A percentile compares a stretch with the other conserved stretches of the same genome.
phyloP scores from a whole-genome alignment of 106 monocot species.

The Alisma plantagoaquatica region DNA sequence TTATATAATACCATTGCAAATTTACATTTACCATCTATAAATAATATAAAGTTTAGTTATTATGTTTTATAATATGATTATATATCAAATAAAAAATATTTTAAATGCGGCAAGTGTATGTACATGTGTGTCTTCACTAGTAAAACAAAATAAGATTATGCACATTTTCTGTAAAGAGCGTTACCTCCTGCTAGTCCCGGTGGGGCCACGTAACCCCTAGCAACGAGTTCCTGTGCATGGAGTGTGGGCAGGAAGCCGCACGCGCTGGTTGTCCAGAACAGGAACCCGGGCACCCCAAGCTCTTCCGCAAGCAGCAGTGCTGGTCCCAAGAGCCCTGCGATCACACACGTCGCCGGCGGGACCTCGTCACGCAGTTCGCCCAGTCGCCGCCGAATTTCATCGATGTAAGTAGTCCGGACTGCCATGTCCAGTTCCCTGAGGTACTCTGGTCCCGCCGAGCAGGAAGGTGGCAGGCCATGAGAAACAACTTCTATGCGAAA shows the following conservation, averaged over 20 bases:
- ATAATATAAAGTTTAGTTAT: too few species aligned
- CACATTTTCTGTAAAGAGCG: too few species aligned
- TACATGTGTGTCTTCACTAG: too few species aligned
- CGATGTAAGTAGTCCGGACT: background rate
- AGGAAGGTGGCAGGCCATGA: slow-evolving; percentile 5
- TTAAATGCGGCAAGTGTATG: too few species aligned
- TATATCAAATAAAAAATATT: too few species aligned
- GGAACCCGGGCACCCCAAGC: background rate
- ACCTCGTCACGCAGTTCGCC: background rate
- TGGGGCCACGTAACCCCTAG: background rate
- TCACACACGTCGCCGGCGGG: background rate
- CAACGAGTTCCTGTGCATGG: background rate
- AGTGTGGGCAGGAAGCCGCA: slow-evolving; percentile 4
- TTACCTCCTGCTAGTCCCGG: too few species aligned
- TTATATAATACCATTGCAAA: too few species aligned
- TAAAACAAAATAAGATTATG: too few species aligned
- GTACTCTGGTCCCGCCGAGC: background rate
- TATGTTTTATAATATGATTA: too few species aligned
- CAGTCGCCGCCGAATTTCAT: background rate
- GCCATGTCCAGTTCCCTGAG: background rate
- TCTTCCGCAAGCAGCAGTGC: slow-evolving; percentile 2
- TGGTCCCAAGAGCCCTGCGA: background rate
- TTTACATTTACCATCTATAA: too few species aligned
- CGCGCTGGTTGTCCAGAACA: slow-evolving; percentile 6
- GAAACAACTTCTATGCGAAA: slow-evolving; percentile 28